Evolutionary conservation across 1,284 basidiomycete species (phyloP), one percentile per base, ranked within the genome.

Genomic region (Cystobasidiaceae sp.): DNA sequence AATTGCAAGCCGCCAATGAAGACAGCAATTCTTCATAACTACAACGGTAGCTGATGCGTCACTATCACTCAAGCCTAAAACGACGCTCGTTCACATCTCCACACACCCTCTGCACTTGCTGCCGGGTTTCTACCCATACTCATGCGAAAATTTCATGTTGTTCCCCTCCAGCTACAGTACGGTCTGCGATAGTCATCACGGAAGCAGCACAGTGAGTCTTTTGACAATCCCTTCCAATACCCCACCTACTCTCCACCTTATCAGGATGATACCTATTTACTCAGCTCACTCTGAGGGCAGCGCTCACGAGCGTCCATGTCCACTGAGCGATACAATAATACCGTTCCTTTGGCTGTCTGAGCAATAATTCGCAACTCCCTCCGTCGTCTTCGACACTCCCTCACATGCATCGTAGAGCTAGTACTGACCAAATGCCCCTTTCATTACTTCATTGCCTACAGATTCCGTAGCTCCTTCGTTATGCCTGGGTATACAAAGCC

Each of bases 21-120:
- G 60, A 62, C 60, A 48, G 37, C 34, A 52, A 52, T 62, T 62
- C 46, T 52, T 52, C 58, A 50, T 45, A 52, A 62, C 60, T 62
- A 62, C 60, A 62, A 62, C 60, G 60, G 60, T 62, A 62, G 60
- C 60, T 62, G 60, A 62, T 52, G 32, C 49, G 0, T 37, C 46
- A 60, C 11, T n/a, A n/a, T n/a, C n/a, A n/a, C n/a, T n/a, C n/a
- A n/a, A n/a, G n/a, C n/a, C n/a, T n/a, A n/a, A n/a, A n/a, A n/a
- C n/a, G n/a, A n/a, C n/a, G n/a, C n/a, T n/a, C n/a, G n/a, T n/a
- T n/a, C n/a, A n/a, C n/a, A n/a, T n/a, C n/a, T n/a, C n/a, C 28
- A n/a, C 32, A 33, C 27, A 28, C 21, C 17, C 27, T 54, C 50
- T 41, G 17, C n/a, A 52, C 23, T 21, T 23, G 11, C 56, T 27